Evolutionary conservation across 352 stramenopile species (phyloP).

Genomic region (Poterioochromonas sp.): DNA sequence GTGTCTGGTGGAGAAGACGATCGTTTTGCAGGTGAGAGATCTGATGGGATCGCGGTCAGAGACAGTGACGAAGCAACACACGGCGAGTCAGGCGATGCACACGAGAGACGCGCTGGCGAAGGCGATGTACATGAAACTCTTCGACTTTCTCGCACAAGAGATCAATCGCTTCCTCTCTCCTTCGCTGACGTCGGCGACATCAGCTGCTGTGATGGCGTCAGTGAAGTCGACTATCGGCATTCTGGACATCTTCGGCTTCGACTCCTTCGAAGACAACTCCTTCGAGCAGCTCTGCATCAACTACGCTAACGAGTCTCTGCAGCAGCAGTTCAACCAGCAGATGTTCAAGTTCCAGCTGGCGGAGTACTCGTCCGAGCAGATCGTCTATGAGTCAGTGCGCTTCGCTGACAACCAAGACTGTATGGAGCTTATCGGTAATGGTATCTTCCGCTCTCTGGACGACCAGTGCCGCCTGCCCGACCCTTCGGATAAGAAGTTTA

Average conservation of each 20-base stretch:
- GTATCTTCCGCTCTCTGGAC: slow-evolving; percentile 54
- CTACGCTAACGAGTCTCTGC: slow-evolving; percentile 88
- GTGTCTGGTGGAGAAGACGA: too few species aligned
- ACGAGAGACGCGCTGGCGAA: slow-evolving; percentile 60
- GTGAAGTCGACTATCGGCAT: slow-evolving; percentile 39
- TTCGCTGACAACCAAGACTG: slow-evolving; percentile 84
- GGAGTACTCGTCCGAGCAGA: slow-evolving; percentile 90
- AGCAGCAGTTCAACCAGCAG: slow-evolving; percentile 74
- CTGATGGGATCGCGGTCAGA: too few species aligned
- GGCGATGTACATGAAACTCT: slow-evolving; percentile 52
- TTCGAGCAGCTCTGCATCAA: slow-evolving; percentile 94
- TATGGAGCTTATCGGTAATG: slow-evolving; percentile 69
- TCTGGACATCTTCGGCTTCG: slow-evolving; percentile 89
- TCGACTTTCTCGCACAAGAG: slow-evolving; percentile 52
- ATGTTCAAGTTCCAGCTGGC: slow-evolving; percentile 93
- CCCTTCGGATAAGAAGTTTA: slow-evolving; percentile 38
- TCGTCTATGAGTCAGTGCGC: slow-evolving; percentile 72
- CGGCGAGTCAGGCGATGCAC: slow-evolving; percentile 46
- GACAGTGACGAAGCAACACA: slow-evolving; percentile 1
- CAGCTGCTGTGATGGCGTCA: neutral
- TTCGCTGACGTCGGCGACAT: slow-evolving; percentile 42
- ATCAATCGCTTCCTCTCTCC: too few species aligned
- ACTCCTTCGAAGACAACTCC: slow-evolving; percentile 71
- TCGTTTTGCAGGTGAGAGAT: too few species aligned
- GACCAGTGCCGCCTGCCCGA: slow-evolving; percentile 51